Conservation (phyloP, 768 basidiomycete genomes). For the Rhodotorula babjevae region DNA sequence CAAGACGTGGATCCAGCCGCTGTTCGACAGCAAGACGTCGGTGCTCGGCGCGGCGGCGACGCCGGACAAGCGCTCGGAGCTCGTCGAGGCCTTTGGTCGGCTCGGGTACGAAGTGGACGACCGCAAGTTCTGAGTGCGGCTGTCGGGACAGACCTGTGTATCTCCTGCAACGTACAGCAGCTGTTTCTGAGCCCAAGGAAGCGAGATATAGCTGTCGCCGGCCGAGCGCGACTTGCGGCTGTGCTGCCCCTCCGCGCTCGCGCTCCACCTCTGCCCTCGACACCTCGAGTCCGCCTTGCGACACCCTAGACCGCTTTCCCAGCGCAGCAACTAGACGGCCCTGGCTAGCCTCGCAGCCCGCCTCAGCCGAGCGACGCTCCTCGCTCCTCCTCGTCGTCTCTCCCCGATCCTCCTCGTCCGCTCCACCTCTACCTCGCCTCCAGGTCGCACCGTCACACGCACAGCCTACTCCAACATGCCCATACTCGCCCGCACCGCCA, state of each 20-base stretch:
- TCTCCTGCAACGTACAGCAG: neutral
- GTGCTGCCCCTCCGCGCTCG: too few relatives aligned
- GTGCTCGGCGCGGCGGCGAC: conserved; percentile 75
- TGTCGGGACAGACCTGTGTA: neutral
- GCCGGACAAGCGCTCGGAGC: conserved; percentile 67
- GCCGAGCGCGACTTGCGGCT: too few relatives aligned
- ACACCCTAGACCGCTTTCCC: neutral
- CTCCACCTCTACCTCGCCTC: neutral
- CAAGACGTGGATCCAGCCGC: conserved; percentile 68
- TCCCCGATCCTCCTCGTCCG: neutral
- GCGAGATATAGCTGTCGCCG: neutral
- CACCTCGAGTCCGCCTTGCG: too few relatives aligned
- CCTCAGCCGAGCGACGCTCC: neutral
- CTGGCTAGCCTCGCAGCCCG: conserved; percentile 5
- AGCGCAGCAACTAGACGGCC: neutral
- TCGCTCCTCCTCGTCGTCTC: neutral
- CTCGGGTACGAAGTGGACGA: conserved; percentile 71
- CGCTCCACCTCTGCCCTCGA: neutral
- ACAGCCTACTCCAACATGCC: neutral
- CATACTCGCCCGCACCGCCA: neutral
- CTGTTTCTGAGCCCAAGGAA: neutral
- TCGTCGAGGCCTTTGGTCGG: conserved; percentile 60
- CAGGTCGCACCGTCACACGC: neutral
- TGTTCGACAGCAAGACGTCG: conserved; percentile 71
- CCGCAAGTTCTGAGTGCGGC: neutral